Base-by-base conservation (phyloP, 805 yeast species). In the Metschnikowia baotianmanensis region DNA sequence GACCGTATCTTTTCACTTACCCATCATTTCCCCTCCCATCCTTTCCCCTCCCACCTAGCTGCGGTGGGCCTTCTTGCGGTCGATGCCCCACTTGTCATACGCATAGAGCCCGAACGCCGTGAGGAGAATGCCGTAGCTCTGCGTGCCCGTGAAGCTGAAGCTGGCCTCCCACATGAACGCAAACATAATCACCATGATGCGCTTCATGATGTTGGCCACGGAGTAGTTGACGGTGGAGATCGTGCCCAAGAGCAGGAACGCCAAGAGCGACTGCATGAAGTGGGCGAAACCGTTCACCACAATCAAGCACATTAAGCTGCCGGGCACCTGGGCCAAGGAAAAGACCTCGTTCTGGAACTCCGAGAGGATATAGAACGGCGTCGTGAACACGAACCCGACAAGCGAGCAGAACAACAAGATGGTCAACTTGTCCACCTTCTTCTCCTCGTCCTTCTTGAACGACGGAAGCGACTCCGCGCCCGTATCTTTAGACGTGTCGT, bases 201-300 rank as follows among this genome's bases (percentile, higher is more conserved):
- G 67, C 54, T 85, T 85, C 62, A 83, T 59, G 36, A 85, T 84
- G 58, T 82, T 85, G 22, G 90, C 93, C 55, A 85, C 82, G 29
- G 88, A 81, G 59, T 85, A 85, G 56, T 82, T 83, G 34, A 85
- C 83, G 4, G 93, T 85, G n/a, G 83, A 73, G 18, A 84, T 71
- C 51, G 75, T 57, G 2, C 91, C 91, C 48, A 85, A 72, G 33
- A 85, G 72, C 58, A 83, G 89, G 60, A 85, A 85, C 19, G 91
- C 91, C 34, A 84, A 60, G 57, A 85, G 71, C 2, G 87, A 78
- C 62, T 85, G 93, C 39, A 77, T 52, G 55, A 84, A 85, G 64
- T 85, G 95, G 3, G 83, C 65, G 1, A 76, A 40, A 2, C 90
- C 89, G 58, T 85, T 86, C n/a, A 81, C 39, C 5, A 76, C 21